Evolutionary conservation across 2,329 filamentous ascomycete genomes (phyloP).

Genomic region (Salinomyces thailandicus): DNA sequence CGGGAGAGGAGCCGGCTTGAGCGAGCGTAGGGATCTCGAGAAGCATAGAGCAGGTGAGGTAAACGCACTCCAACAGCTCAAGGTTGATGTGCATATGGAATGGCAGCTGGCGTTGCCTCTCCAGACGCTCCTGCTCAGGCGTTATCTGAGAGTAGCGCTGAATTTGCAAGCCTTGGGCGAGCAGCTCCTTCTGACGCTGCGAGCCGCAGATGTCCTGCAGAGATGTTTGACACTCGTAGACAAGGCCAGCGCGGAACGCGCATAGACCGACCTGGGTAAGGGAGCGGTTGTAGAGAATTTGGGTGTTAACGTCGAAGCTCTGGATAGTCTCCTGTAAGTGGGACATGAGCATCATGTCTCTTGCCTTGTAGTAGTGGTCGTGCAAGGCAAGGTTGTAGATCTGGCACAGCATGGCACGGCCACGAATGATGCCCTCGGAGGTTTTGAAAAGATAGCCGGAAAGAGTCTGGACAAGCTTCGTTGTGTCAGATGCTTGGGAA

Average conservation of each 20-base stretch:
- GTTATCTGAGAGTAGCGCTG: constrained; percentile 94
- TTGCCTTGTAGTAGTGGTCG: constrained; percentile 93
- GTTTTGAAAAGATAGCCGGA: constrained; percentile 92
- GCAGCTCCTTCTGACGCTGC: constrained; percentile 91
- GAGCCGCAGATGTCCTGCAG: constrained; percentile 97
- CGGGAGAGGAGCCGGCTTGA: constrained; percentile 90
- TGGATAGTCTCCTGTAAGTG: constrained; percentile 94
- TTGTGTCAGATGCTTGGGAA: constrained; percentile 55
- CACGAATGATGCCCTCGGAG: constrained; percentile 91
- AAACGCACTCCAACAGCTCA: constrained; percentile 94
- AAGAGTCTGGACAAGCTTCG: constrained; percentile 69
- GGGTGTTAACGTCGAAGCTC: constrained; percentile 92
- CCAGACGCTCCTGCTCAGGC: constrained; percentile 92
- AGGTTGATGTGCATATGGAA: constrained; percentile 99
- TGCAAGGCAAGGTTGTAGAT: constrained; percentile 97
- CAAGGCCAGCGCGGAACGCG: constrained; percentile 90
- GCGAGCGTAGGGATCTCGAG: constrained; percentile 95
- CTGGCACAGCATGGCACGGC: constrained; percentile 94
- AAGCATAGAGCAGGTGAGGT: constrained; percentile 98
- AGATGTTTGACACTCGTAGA: constrained; percentile 96
- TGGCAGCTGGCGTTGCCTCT: constrained; percentile 92
- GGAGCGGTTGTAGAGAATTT: constrained; percentile 97
- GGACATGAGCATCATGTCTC: constrained; percentile 99
- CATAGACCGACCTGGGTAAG: constrained; percentile 96
- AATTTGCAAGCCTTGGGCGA: constrained; percentile 96